Evolutionary conservation across 768 basidiomycete species (phyloP), one percentile per base, ranked within the genome.

Genomic region (Amyloporia xantha): DNA sequence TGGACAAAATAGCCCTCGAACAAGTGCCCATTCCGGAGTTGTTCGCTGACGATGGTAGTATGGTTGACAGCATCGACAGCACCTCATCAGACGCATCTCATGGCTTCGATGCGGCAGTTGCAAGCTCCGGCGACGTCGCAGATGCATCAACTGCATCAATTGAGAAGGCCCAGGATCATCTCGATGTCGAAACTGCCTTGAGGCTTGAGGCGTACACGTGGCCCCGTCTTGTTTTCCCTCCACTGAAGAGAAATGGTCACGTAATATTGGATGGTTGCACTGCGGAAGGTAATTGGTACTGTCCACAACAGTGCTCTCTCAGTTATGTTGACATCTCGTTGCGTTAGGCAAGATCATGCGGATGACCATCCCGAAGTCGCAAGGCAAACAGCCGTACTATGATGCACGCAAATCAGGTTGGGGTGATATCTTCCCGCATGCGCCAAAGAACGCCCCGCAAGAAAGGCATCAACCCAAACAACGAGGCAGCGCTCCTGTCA

Each of bases 401-500:
- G 96, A 98, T 63, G 93, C 94, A 2, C 82, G 94, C 28, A 97
- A 98, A 68, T 83, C 89, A 0, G 68, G 66, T 9, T 98, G 95
- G 94, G 96, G 96, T 17, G 96, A 98, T 63, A 72, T 91, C 20
- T 97, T 98, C 67, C 96, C 96, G 19, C 94, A 97, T 61, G 67
- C 72, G 15, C 81, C 92, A 4, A 93, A 92, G 66, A 90, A 87
- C 60, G 60, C 72, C 5, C 81, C 86, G 0, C 79, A 87, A 48
- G 78, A 82, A 53, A 81, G 85, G 2, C 68, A 72, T 59, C 72
- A 76, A 57, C 67, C 70, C 38, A 51, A 56, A 5, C 66, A 63
- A 42, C 66, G 62, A 47, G 61, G 52, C 12, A 59, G 59, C 15
- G 61, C 51, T 19, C 52, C 60, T 2, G 54, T 59, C 2, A 67